Evolutionary conservation across 2,329 filamentous ascomycete genomes (phyloP).

Genomic region (Talaromyces sp.): DNA sequence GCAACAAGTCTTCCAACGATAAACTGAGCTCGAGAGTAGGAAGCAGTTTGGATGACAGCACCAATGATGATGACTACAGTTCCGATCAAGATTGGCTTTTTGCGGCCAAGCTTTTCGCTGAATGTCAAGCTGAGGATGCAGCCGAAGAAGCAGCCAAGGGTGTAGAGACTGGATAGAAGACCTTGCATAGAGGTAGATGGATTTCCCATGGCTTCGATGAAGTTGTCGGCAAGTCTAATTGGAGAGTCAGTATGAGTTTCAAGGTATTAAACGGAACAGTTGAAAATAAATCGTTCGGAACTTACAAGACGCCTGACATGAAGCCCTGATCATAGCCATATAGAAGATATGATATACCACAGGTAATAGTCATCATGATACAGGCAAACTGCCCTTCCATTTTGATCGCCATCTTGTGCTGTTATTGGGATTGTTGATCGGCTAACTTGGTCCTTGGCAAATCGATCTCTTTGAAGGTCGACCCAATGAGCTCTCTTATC

Average conservation of each 20-base stretch:
- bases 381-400: constrained; percentile 4
- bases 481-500: neutral
- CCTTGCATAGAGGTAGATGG: constrained; percentile 14
- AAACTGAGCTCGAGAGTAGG: constrained; percentile 30
- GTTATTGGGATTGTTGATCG: neutral
- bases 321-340: constrained; percentile 13
- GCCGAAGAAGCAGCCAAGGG: constrained; percentile 29
- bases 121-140: constrained; percentile 23
- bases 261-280: too few species aligned
- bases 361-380: constrained; percentile 7
- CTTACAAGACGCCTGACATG: constrained; percentile 23
- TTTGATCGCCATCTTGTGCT: neutral
- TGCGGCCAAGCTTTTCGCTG: constrained; percentile 24
- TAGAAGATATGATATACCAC: constrained; percentile 10
- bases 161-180: constrained; percentile 20
- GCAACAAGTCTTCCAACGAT: constrained; percentile 49
- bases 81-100: constrained; percentile 23
- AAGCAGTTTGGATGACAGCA: constrained; percentile 27
- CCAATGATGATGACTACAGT: constrained; percentile 25
- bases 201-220: constrained; percentile 20
- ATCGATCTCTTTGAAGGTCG: neutral
- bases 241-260: too few species aligned
- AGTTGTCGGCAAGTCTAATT: constrained; percentile 17
- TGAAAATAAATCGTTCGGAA: too few species aligned
- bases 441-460: neutral